These are phyloP conservation scores for Botrytis pseudocinerea DNA, from an alignment of 2,329 filamentous ascomycete genomes.

Conservation along the genomic window DNA sequence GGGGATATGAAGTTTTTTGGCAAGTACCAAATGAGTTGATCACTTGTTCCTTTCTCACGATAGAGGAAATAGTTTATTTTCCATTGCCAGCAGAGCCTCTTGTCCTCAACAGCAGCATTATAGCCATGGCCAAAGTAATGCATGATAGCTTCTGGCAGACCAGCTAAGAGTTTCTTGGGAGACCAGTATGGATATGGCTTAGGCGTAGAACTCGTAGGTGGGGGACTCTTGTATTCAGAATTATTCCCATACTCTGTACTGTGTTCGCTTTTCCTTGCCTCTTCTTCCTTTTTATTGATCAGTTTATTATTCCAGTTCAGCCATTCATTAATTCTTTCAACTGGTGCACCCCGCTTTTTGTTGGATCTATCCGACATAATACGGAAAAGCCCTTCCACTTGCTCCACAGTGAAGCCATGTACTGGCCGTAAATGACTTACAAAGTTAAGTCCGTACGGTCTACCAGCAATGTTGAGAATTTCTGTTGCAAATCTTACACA, in stretches of 20 bases:
- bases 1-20: not conserved
- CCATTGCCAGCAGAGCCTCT: not conserved
- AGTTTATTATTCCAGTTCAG: rapidly evolving
- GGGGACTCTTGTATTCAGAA: too few species aligned
- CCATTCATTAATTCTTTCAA: not conserved
- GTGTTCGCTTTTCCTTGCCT: too few species aligned
- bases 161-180: not conserved
- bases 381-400: not conserved
- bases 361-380: not conserved
- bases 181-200: not conserved
- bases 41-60: not conserved
- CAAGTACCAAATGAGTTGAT: not conserved
- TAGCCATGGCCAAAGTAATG: not conserved
- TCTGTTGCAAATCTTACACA: not conserved
- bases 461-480: not conserved
- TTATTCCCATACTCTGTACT: too few species aligned
- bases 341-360: not conserved
- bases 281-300: not conserved
- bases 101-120: not conserved
- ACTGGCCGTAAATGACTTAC: not conserved
- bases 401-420: not conserved
- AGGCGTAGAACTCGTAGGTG: too few species aligned
- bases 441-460: not conserved
- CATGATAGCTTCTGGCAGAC: not conserved
- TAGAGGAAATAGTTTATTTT: not conserved